Percentiles rank a stretch among this genome's conserved stretches.
phyloP scores from a whole-genome alignment of 495 filamentous ascomycete genomes.

The Penicillium parvum region DNA sequence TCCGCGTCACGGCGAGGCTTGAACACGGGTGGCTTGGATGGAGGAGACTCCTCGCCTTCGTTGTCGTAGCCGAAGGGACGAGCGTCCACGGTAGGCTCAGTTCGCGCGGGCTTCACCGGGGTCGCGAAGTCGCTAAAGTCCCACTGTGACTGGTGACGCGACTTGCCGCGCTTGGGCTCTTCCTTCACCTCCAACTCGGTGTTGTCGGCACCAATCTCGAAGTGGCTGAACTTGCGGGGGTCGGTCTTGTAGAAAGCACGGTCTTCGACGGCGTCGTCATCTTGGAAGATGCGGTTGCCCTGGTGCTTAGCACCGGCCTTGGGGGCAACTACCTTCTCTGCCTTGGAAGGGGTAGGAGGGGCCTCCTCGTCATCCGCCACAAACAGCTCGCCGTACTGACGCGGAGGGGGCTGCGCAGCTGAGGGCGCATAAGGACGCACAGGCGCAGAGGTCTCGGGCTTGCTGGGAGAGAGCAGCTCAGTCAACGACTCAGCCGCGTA shows the following conservation, averaged over 20 bases:
- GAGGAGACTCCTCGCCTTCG: slow-evolving; percentile 56
- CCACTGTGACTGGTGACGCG: slow-evolving; percentile 69
- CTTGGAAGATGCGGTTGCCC: slow-evolving; percentile 61
- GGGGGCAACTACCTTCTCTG: slow-evolving; percentile 31
- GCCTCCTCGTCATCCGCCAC: slow-evolving; percentile 43
- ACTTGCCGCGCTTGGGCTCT: slow-evolving; percentile 38
- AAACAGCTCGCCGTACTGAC: slow-evolving; percentile 62
- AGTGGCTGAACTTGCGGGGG: slow-evolving; percentile 78
- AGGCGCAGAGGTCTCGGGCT: slow-evolving; percentile 14
- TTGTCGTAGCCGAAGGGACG: slow-evolving; percentile 73
- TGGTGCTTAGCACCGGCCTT: slow-evolving; percentile 62
- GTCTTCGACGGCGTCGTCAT: slow-evolving; percentile 35
- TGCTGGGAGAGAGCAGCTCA: slow-evolving; percentile 24
- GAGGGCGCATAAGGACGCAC: slow-evolving; percentile 36
- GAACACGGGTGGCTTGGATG: slow-evolving; percentile 47
- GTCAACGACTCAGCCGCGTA: slow-evolving; percentile 23
- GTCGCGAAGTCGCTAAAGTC: slow-evolving; percentile 82
- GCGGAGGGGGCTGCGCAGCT: slow-evolving; percentile 59
- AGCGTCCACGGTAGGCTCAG: slow-evolving; percentile 46
- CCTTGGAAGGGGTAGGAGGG: slow-evolving; percentile 47
- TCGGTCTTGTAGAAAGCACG: slow-evolving; percentile 47
- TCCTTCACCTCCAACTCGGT: slow-evolving; percentile 34
- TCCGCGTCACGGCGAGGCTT: slow-evolving; percentile 75
- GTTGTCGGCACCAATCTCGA: slow-evolving; percentile 70
- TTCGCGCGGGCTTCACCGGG: slow-evolving; percentile 65